Evolutionary conservation across 1,139 yeast genomes (phyloP).

Genomic region (Maudiozyma humilis): DNA sequence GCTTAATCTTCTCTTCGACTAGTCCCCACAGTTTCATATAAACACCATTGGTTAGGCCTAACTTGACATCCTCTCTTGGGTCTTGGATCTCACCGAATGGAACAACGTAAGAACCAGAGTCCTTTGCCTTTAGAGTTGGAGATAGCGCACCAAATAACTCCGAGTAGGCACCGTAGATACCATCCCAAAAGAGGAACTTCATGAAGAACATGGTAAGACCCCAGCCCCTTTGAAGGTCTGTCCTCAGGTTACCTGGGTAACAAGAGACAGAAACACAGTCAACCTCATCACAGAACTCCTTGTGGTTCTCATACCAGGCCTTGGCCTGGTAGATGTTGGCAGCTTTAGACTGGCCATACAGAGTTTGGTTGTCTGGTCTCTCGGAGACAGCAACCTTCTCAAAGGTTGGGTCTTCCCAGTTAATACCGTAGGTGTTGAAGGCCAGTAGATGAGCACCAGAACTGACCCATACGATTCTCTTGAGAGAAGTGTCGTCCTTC

Average conservation of each 20-base stretch:
- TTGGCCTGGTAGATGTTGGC: slow-evolving; percentile 37
- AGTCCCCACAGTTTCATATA: slow-evolving; percentile 22
- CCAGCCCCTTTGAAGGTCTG: slow-evolving; percentile 37
- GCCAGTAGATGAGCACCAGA: slow-evolving; percentile 36
- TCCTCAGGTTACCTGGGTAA: slow-evolving; percentile 42
- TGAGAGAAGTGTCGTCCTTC: slow-evolving; percentile 18
- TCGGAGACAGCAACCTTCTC: slow-evolving; percentile 26
- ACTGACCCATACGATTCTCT: slow-evolving; percentile 42
- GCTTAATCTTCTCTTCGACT: slow-evolving; percentile 17
- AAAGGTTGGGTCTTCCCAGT: slow-evolving; percentile 34
- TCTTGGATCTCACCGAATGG: slow-evolving; percentile 26
- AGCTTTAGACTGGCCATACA: slow-evolving; percentile 43
- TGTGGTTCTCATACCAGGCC: slow-evolving; percentile 37
- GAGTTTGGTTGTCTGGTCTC: slow-evolving; percentile 16
- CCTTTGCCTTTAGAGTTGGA: slow-evolving; percentile 31
- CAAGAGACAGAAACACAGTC: slow-evolving; percentile 35
- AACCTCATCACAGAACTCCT: slow-evolving; percentile 24
- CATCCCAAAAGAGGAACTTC: slow-evolving; percentile 20
- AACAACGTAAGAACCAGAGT: slow-evolving; percentile 33
- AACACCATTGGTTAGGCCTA: slow-evolving; percentile 23
- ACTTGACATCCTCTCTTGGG: slow-evolving; percentile 26
- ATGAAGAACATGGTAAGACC: slow-evolving; percentile 9
- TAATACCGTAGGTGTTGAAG: slow-evolving; percentile 35
- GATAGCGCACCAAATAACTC: slow-evolving; percentile 33
- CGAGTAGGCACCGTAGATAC: slow-evolving; percentile 37